Percentiles rank a stretch among this genome's conserved stretches.
Evolutionary conservation across 192 early-diverging fungal species (phyloP).

Genomic region (Dispira simplex): DNA sequence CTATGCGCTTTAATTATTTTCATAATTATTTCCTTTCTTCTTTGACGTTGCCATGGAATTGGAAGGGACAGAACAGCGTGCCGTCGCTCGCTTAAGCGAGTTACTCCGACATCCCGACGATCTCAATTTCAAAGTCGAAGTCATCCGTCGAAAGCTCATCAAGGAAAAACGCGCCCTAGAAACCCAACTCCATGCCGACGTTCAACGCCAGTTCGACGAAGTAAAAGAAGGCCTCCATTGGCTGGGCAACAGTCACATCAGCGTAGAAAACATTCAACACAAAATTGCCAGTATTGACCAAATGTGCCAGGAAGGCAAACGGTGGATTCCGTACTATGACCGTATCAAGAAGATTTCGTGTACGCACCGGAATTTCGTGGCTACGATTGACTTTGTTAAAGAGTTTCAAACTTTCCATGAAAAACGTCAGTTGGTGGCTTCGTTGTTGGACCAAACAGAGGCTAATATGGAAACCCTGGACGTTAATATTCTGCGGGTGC

Average conservation of each 20-base stretch:
- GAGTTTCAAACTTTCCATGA: slow-evolving; percentile 79
- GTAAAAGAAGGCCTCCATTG: slow-evolving; percentile 78
- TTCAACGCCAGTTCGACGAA: slow-evolving; percentile 83
- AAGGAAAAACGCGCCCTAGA: slow-evolving; percentile 85
- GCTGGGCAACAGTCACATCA: slow-evolving; percentile 39
- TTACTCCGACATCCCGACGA: slow-evolving; percentile 90
- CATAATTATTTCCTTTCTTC: too few relatives aligned
- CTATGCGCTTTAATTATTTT: too few relatives aligned
- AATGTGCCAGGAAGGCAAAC: slow-evolving; percentile 70
- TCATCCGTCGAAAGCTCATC: slow-evolving; percentile 64
- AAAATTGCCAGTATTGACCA: slow-evolving; percentile 76
- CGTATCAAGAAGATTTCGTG: slow-evolving; percentile 84
- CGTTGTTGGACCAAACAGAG: slow-evolving; percentile 50
- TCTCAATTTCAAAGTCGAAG: slow-evolving; percentile 66
- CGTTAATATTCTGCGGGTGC: slow-evolving; percentile 67
- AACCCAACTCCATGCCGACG: slow-evolving; percentile 89
- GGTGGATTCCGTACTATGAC: slow-evolving; percentile 79
- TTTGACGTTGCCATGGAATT: too few relatives aligned
- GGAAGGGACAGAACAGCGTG: slow-evolving; percentile 48
- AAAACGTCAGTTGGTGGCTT: slow-evolving; percentile 53
- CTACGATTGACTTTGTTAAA: slow-evolving; percentile 69
- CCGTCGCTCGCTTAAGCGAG: slow-evolving; percentile 63
- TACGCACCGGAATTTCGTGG: slow-evolving; percentile 89
- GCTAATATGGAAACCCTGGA: slow-evolving; percentile 23
- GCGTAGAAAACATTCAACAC: slow-evolving; percentile 41